A percentile compares a stretch with the other conserved stretches of the same genome.
Conservation (phyloP, 257 asterid genomes). For the Phtheirospermum japonicum region DNA sequence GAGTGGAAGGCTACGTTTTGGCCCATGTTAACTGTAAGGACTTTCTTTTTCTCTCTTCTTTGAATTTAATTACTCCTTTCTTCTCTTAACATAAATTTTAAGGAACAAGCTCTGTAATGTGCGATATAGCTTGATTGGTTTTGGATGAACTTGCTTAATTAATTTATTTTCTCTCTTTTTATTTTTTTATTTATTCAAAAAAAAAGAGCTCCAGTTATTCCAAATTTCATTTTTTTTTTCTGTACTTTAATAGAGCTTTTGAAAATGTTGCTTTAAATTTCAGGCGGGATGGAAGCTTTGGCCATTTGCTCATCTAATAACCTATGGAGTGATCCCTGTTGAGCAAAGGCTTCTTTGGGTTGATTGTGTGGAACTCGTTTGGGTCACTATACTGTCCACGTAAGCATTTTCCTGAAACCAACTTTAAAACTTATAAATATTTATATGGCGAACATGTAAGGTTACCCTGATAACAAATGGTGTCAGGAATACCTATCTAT, state of each 20-base stretch:
- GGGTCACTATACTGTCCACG: constrained; percentile 96
- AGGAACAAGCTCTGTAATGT: not conserved
- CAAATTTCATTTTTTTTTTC: not conserved
- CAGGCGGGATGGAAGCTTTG: constrained; percentile 99
- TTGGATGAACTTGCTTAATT: not conserved
- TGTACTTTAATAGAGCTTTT: not conserved
- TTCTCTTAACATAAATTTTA: not conserved
- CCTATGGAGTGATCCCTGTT: constrained; percentile 77
- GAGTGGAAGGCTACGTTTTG: constrained; percentile 75
- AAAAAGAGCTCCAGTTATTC: not conserved
- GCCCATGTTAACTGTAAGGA: constrained; percentile 85
- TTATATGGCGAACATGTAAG: not conserved
- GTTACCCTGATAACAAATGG: not conserved
- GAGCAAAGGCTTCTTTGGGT: constrained; percentile 95
- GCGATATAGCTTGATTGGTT: not conserved
- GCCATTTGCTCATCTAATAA: constrained; percentile 89
- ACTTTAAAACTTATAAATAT: constrained; percentile 1
- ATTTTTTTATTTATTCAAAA: too few species aligned
- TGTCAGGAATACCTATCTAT: not conserved
- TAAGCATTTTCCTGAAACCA: constrained; percentile 26
- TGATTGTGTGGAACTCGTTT: constrained; percentile 76
- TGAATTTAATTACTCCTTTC: not conserved
- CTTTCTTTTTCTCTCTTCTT: constrained; percentile 19
- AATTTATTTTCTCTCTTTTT: not conserved
- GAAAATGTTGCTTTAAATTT: not conserved